Conservation (phyloP, 352 stramenopile species). For the Peronospora belbahrii region DNA sequence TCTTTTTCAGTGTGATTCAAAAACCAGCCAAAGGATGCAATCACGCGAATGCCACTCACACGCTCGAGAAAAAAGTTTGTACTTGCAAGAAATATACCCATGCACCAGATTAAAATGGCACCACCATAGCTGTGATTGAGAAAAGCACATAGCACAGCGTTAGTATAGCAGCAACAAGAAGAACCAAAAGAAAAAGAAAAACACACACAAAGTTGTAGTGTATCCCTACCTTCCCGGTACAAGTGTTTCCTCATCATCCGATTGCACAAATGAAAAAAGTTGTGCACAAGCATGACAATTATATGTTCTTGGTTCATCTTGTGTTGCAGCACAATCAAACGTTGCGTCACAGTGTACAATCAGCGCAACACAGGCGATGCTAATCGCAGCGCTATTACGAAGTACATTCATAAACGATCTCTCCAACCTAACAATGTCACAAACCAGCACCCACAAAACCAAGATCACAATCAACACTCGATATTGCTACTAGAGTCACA, state of each 20-base stretch:
- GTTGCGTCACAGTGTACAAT: slow-evolving; percentile 77
- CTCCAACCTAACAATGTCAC: slow-evolving; percentile 29
- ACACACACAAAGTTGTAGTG: too few species aligned
- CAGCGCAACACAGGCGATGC: slow-evolving; percentile 69
- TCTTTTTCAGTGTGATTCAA: slow-evolving; percentile 43
- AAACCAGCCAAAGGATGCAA: slow-evolving; percentile 70
- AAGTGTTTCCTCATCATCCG: slow-evolving; percentile 36
- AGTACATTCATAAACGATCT: slow-evolving; percentile 76
- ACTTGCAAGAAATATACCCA: slow-evolving; percentile 68
- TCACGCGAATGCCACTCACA: slow-evolving; percentile 70
- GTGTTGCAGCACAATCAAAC: slow-evolving; percentile 29
- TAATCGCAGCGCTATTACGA: slow-evolving; percentile 77
- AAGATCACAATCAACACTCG: background rate
- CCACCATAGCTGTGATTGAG: slow-evolving; percentile 68
- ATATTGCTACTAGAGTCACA: too few species aligned
- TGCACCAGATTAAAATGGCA: slow-evolving; percentile 78
- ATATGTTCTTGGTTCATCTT: slow-evolving; percentile 43
- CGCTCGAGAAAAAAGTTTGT: slow-evolving; percentile 82
- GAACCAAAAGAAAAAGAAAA: background rate
- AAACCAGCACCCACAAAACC: background rate
- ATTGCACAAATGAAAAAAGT: slow-evolving; percentile 63
- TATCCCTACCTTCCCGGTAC: slow-evolving; percentile 49
- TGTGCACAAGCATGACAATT: slow-evolving; percentile 75
- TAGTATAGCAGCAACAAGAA: background rate
- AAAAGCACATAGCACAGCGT: background rate